phyloP scores from a whole-genome alignment of 345 rosid genomes.

The Moringa oleifera region DNA sequence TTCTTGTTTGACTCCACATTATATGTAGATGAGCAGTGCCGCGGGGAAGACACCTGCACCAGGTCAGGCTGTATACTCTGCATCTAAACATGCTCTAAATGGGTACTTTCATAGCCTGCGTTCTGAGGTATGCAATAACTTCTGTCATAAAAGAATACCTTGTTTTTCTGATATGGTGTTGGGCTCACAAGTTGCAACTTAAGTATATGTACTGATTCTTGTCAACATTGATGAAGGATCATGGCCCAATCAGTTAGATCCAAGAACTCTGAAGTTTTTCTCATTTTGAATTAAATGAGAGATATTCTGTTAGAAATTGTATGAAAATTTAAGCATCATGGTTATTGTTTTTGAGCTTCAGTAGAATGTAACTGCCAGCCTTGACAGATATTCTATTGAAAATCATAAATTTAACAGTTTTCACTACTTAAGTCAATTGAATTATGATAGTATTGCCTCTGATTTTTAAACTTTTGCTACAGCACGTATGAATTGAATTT shows the following conservation, averaged over 20 bases:
- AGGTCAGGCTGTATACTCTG: slow-evolving; percentile 91
- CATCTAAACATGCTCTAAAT: slow-evolving; percentile 82
- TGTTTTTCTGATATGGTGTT: neutral
- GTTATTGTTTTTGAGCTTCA: no score
- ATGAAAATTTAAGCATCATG: no score
- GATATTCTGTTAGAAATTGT: neutral
- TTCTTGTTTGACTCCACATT: slow-evolving; percentile 8
- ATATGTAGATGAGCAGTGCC: slow-evolving; percentile 87
- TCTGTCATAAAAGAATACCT: neutral
- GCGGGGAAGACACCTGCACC: slow-evolving; percentile 96
- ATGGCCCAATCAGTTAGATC: neutral
- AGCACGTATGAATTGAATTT: no score
- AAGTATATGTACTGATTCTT: neutral
- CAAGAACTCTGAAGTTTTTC: neutral
- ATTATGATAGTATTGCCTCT: no score
- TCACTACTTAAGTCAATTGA: no score
- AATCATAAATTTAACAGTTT: no score
- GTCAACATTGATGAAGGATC: neutral
- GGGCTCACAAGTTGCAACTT: neutral
- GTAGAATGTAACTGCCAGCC: no score
- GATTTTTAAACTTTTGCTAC: no score
- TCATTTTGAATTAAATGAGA: neutral
- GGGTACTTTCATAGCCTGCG: slow-evolving; percentile 93
- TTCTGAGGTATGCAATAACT: slow-evolving; percentile 62
- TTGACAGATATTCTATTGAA: no score